A percentile compares a stretch with the other conserved stretches of the same genome.
Conservation (phyloP, 495 filamentous ascomycete genomes). For the Pyronema domesticum region DNA sequence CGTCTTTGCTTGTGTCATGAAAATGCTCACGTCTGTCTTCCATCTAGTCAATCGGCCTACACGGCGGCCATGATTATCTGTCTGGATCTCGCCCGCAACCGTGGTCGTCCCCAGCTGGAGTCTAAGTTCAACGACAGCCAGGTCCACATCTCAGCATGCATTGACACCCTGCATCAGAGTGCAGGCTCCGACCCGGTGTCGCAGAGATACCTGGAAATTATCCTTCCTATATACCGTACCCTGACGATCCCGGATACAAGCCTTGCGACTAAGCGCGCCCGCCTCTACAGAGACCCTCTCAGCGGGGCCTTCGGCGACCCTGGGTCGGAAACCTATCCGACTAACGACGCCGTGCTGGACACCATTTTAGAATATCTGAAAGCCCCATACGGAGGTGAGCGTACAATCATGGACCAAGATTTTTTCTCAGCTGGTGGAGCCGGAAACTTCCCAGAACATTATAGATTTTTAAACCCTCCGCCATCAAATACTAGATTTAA, state of each 20-base stretch:
- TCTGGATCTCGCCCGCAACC: slow-evolving; percentile 9
- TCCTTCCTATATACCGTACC: slow-evolving; percentile 3
- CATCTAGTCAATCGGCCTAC: slow-evolving; percentile 20
- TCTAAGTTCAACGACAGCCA: slow-evolving; percentile 3
- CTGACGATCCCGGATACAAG: background rate
- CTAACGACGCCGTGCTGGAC: slow-evolving; percentile 2
- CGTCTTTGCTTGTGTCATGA: no score
- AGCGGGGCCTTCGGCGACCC: background rate
- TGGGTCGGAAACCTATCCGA: background rate
- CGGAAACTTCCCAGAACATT: slow-evolving; percentile 1
- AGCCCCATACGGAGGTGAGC: slow-evolving; percentile 6
- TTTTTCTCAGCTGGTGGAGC: slow-evolving; percentile 9
- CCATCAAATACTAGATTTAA: background rate
- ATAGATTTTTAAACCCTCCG: background rate
- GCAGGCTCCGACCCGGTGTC: slow-evolving; percentile 15
- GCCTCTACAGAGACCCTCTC: background rate
- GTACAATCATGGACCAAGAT: slow-evolving; percentile 3
- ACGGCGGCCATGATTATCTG: slow-evolving; percentile 14
- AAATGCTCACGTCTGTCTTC: background rate
- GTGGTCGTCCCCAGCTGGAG: slow-evolving; percentile 1
- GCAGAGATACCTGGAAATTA: slow-evolving; percentile 11
- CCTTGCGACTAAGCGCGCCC: background rate
- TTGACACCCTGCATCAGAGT: slow-evolving; percentile 10
- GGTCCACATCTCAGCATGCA: slow-evolving; percentile 9
- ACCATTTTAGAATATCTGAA: slow-evolving; percentile 7